Conservation (phyloP, 2,329 filamentous ascomycete genomes). For the Xenosphaeropsis pyriputrescens region DNA sequence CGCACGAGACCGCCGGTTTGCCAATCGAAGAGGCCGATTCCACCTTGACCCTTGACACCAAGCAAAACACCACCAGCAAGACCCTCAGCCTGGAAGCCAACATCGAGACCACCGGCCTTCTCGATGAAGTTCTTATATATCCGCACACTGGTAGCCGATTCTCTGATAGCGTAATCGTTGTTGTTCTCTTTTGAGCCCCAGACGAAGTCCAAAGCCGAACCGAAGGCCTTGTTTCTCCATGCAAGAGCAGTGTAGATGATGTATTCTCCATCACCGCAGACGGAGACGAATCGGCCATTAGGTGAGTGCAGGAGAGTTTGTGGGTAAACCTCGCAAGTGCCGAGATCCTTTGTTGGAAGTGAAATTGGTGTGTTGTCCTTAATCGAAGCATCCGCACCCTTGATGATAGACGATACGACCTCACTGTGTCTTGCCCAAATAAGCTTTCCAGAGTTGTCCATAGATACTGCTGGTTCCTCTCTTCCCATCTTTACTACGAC, state of each 20-base stretch:
- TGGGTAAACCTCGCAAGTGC: slow-evolving; percentile 91
- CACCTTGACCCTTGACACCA: slow-evolving; percentile 88
- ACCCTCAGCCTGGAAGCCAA: slow-evolving; percentile 89
- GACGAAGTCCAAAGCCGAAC: slow-evolving; percentile 86
- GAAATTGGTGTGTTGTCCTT: slow-evolving; percentile 84
- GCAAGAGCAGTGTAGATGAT: slow-evolving; percentile 97
- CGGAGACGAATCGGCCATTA: slow-evolving; percentile 76
- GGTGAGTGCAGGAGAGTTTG: slow-evolving; percentile 92
- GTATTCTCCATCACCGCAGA: slow-evolving; percentile 94
- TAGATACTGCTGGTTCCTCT: slow-evolving; percentile 93
- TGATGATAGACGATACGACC: slow-evolving; percentile 88
- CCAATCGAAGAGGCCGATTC: slow-evolving; percentile 96
- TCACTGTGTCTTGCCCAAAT: slow-evolving; percentile 95
- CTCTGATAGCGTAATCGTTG: slow-evolving; percentile 95
- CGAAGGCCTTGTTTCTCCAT: slow-evolving; percentile 95
- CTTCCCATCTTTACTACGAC: slow-evolving; percentile 96
- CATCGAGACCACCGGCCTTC: slow-evolving; percentile 74
- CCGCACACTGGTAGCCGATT: slow-evolving; percentile 88
- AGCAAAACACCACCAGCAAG: slow-evolving; percentile 79
- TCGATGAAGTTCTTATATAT: slow-evolving; percentile 97
- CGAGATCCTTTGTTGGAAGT: slow-evolving; percentile 84
- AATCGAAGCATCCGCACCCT: slow-evolving; percentile 66
- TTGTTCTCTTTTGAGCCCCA: slow-evolving; percentile 97
- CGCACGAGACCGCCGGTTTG: slow-evolving; percentile 76
- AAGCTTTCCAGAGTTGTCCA: slow-evolving; percentile 91